A percentile compares a stretch with the other conserved stretches of the same genome.
These are phyloP conservation scores for Lupinus albus DNA, from an alignment of 306 rosid species.

Conservation along the genomic window DNA sequence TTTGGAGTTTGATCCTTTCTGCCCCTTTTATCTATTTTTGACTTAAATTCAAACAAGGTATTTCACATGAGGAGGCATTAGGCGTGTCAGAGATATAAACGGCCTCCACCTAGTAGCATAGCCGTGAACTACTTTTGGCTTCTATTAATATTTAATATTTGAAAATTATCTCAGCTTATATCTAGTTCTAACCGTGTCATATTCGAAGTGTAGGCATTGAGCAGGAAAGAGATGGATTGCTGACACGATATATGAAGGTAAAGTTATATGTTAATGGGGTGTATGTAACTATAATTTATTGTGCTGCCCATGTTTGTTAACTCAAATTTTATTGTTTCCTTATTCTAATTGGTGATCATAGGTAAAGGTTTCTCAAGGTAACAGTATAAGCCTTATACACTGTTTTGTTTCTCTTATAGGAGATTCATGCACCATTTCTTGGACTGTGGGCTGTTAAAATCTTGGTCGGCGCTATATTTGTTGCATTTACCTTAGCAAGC, in stretches of 20 bases:
- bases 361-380: slow-evolving; percentile 25
- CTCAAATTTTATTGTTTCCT: slow-evolving; percentile 24
- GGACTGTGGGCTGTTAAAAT: slow-evolving; percentile 85
- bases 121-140: slow-evolving; percentile 16
- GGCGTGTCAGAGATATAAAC: slow-evolving; percentile 10
- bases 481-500: slow-evolving; percentile 80
- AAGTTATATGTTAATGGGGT: slow-evolving; percentile 29
- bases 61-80: slow-evolving; percentile 27
- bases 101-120: slow-evolving; percentile 9
- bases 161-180: slow-evolving; percentile 13
- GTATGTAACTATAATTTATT: background rate
- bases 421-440: slow-evolving; percentile 87
- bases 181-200: slow-evolving; percentile 46
- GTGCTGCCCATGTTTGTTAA: slow-evolving; percentile 18
- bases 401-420: slow-evolving; percentile 52
- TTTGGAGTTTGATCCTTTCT: slow-evolving; percentile 16
- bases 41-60: background rate
- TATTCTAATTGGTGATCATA: slow-evolving; percentile 23
- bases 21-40: background rate
- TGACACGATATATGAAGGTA: slow-evolving; percentile 92
- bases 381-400: slow-evolving; percentile 12
- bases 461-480: slow-evolving; percentile 67
- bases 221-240: slow-evolving; percentile 65
- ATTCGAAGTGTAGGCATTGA: slow-evolving; percentile 54
- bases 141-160: slow-evolving; percentile 22